Base-by-base conservation (phyloP, 306 rosid genomes). In the Macrotyloma uniflorum region DNA sequence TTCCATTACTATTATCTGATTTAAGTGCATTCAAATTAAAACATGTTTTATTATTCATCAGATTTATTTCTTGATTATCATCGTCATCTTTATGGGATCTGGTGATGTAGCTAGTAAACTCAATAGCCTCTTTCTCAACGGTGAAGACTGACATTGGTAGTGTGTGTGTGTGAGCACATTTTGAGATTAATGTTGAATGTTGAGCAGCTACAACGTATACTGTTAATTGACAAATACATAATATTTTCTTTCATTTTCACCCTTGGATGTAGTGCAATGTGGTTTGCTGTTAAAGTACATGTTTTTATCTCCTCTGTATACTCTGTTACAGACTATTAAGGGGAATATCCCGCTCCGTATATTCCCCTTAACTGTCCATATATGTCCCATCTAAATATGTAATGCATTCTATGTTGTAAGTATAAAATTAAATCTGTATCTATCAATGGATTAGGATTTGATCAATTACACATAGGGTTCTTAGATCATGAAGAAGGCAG, bases 31-130 rank as follows among this genome's bases (percentile, higher is more conserved):
- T 19, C 28, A 42, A 54, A 28, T 46, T 16, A 8, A 18, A 40
- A 28, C 23, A 38, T 54, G 46, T 45, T 45, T n/a, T 30, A 46
- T 58, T 53, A 12, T 57, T 57, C 7, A 19, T 33, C 3, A 30
- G 71, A 58, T 69, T 70, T 79, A 14, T 36, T 19, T 20, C 32
- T 65, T 65, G 50, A 19, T 65, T 42, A 40, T 68, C 8, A 4
- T 26, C 24, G 18, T 36, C 30, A 9, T 23, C 9, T 36, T 18
- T 12, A 54, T 55, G 19, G 30, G 36, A 45, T 28, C 18, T 70
- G 42, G 49, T 65, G 36, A 35, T 20, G 45, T 58, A 45, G 40
- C 30, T 78, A 46, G 20, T 57, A 19, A 53, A 63, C 40, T 46
- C 15, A 16, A 26, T 68, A 26, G 22, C 23, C 16, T 12, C 16